Conservation (phyloP, 2,329 filamentous ascomycete species). For the Ilyonectria destructans region DNA sequence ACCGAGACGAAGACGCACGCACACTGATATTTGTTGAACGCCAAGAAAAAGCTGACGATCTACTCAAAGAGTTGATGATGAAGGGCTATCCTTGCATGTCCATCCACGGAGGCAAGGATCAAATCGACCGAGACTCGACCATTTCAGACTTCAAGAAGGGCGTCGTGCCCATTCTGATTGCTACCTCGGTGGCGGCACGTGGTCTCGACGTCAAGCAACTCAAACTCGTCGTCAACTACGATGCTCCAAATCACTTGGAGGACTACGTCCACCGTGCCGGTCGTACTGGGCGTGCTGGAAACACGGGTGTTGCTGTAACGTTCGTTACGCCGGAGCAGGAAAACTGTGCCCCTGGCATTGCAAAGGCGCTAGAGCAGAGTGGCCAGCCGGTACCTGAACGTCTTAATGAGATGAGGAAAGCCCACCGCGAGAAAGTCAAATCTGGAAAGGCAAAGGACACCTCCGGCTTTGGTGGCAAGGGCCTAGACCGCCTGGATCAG, state of each 20-base stretch:
- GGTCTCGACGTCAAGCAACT: constrained; percentile 97
- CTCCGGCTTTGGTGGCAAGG: constrained; percentile 95
- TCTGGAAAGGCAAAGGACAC: constrained; percentile 91
- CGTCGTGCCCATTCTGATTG: constrained; percentile 89
- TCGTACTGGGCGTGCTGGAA: constrained; percentile 93
- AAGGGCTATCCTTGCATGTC: constrained; percentile 94
- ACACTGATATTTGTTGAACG: constrained; percentile 93
- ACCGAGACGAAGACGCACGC: constrained; percentile 90
- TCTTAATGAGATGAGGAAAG: constrained; percentile 76
- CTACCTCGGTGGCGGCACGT: constrained; percentile 95
- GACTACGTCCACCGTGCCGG: constrained; percentile 97
- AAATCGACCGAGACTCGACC: constrained; percentile 92
- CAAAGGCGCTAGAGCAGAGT: constrained; percentile 93
- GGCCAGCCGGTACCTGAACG: constrained; percentile 85
- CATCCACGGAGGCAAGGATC: constrained; percentile 94
- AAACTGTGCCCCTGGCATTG: constrained; percentile 89
- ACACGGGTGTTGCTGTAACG: constrained; percentile 94
- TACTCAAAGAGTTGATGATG: constrained; percentile 83
- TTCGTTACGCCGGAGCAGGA: constrained; percentile 95
- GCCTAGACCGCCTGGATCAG: constrained; percentile 91
- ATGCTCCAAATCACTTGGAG: constrained; percentile 93
- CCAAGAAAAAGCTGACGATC: constrained; percentile 89
- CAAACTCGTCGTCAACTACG: constrained; percentile 96
- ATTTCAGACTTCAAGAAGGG: constrained; percentile 96
- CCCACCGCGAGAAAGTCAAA: constrained; percentile 92